These are phyloP conservation scores for Chamaecyparis obtusa DNA, from an alignment of 75 land plant species.

Conservation along the genomic window DNA sequence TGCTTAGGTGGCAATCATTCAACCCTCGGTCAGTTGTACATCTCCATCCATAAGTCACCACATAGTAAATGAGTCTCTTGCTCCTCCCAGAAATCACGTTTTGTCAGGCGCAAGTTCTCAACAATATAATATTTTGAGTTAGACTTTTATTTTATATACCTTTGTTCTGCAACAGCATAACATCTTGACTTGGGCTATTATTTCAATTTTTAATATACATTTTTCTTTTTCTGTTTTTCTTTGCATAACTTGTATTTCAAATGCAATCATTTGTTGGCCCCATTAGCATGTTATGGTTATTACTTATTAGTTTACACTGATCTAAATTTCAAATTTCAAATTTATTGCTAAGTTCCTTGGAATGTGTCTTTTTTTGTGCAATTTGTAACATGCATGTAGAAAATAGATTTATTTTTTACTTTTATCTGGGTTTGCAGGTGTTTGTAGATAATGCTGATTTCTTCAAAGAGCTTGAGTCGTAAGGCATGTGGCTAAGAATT, in stretches of 20 bases:
- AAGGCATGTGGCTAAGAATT: not conserved
- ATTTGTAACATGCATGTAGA: not conserved
- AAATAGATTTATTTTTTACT: not conserved
- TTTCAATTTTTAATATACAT: no score
- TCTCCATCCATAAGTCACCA: not conserved
- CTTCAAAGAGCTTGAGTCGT: constrained; percentile 78
- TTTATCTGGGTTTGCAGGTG: constrained; percentile 59
- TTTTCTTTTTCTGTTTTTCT: no score
- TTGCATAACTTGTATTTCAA: not conserved
- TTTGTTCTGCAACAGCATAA: no score
- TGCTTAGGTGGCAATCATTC: not conserved
- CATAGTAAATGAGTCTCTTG: no score
- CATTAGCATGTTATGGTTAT: not conserved
- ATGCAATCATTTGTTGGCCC: not conserved
- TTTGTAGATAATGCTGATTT: constrained; percentile 98
- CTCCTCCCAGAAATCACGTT: no score
- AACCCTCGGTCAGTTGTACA: not conserved
- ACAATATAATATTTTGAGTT: no score
- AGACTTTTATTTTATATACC: no score
- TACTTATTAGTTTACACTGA: no score
- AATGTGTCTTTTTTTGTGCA: not conserved
- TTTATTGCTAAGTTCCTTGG: not conserved
- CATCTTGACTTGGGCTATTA: no score
- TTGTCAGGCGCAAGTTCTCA: no score
- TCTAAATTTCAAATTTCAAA: not conserved